Conservation (phyloP, 306 rosid genomes). For the Neltuma alba region DNA sequence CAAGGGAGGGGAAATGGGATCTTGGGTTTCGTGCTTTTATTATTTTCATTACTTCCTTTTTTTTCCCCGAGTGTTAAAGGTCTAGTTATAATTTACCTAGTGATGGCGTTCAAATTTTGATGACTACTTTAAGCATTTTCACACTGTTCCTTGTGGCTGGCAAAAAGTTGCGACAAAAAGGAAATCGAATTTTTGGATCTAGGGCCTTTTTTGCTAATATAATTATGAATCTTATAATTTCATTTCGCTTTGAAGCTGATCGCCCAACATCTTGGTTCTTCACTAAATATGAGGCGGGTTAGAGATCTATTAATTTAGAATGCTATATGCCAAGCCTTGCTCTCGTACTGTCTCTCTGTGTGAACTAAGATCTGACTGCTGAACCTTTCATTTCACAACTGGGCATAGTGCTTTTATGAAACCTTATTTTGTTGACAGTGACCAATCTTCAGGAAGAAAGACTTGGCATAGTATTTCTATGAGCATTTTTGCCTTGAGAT, state of each 20-base stretch:
- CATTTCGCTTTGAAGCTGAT: conserved; percentile 1
- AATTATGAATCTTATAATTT: conserved; percentile 14
- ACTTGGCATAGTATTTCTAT: conserved; percentile 24
- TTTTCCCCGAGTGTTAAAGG: conserved; percentile 4
- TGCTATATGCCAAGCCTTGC: neutral
- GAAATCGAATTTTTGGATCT: conserved; percentile 41
- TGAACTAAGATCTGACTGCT: neutral
- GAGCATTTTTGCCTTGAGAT: conserved; percentile 16
- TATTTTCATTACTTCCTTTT: neutral
- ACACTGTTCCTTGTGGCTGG: conserved; percentile 26
- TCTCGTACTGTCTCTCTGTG: neutral
- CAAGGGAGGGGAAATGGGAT: conserved; percentile 34
- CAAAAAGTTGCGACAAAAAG: conserved; percentile 29
- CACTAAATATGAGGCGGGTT: neutral
- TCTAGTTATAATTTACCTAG: conserved; percentile 36
- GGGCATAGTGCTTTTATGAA: conserved; percentile 13
- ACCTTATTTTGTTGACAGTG: neutral
- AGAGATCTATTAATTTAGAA: conserved; percentile 10
- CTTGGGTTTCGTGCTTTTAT: conserved; percentile 39
- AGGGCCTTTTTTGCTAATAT: neutral
- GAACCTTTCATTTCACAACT: neutral
- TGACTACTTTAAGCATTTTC: conserved; percentile 17
- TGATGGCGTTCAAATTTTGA: conserved; percentile 37
- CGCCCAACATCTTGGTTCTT: neutral
- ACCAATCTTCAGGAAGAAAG: conserved; percentile 10